Base-by-base conservation (phyloP, 768 basidiomycete species). In the Candolleomyces aberdarensis region DNA sequence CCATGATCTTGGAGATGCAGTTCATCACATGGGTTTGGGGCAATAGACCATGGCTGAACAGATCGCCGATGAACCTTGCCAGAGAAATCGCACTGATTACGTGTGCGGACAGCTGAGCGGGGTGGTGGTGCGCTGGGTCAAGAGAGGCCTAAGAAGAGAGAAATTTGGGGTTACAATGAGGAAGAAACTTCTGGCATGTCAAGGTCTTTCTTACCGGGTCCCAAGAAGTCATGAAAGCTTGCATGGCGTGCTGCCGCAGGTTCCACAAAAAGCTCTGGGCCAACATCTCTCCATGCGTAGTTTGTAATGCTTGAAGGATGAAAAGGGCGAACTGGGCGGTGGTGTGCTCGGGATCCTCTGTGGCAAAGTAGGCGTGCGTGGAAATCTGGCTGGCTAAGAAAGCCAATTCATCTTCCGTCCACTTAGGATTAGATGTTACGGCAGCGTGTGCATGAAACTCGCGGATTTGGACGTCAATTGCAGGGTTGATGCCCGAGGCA, bases 31-130 rank as follows among this genome's bases (percentile, higher is more conserved):
- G 58, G n/a, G 29, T 20, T 36, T 49, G 31, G 5, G 49, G 7
- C 13, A 59, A 19, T 9, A 59, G 49, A 7, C 48, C 58, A 20
- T 49, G 13, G 20, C 19, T 39, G 49, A 50, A 59, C n/a, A 59
- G 49, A 39, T 59, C 58, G 13, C 46, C 58, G 22, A 59, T 59
- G 22, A 59, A 51, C 32, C 26, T 49, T 14, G 58, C 58, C 5
- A 59, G 15, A 20, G 44, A 59, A 5, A 59, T 20, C 15, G 58
- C 26, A 17, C 43, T 31, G 31, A 47, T 31, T 39, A 59, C 47
- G 47, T 51, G 58, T 32, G 20, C 10, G 20, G 19, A 36, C 17
- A 49, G 39, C 15, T 22, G 29, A 49, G 3, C 11, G 10, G 17
- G 26, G 19, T 31, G 48, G 19, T 59, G 39, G 9, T 51, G 36